Base-by-base conservation (phyloP, 495 filamentous ascomycete species). In the Penicillium argentinense region DNA sequence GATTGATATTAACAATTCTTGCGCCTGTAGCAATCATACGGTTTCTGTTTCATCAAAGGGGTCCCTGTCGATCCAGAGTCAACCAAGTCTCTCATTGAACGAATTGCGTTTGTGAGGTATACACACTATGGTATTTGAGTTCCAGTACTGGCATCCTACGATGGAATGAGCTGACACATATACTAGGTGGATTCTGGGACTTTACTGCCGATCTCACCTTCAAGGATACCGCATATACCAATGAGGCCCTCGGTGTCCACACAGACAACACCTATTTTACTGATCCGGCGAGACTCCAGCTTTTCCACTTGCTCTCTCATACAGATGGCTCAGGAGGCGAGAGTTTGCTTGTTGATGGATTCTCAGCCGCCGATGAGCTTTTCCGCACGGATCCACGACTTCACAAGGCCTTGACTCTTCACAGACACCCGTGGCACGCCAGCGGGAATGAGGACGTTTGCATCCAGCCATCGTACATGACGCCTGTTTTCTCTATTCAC, bases 181-280 rank as follows among this genome's bases (percentile, higher is more conserved):
- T n/a, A n/a, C 0, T 36, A 85, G 82, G 86, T 51, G 90, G 87
- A 19, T 96, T 97, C 70, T 97, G 91, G 77, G 89, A 95, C 65
- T 96, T 97, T 64, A 91, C 85, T 1, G 82, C 91, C 23, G 88
- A 96, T 62, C 78, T 96, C 13, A 81, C 87, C 17, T 85, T 79
- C 59, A 91, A 89, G 61, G 92, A 97, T 59, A 95, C 86, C 4
- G 92, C 92, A n/a, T 97, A 96, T 65, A 96, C 91, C 11, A 85
- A 78, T 46, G 71, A 91, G 40, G 78, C 80, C 5, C 74, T 97
- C 0, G 76, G 75, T 18, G 82, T 83, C 6, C 92, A 97, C 60
- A 97, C 92, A 3, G 92, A 97, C 66, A 96, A 79, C 17, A 95
- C 91, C 26, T 97, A 97, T 64, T 97, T 96, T 66, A 85, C 82